Base-by-base conservation (phyloP, 768 basidiomycete species). In the Coprinellus aureogranulatus region DNA sequence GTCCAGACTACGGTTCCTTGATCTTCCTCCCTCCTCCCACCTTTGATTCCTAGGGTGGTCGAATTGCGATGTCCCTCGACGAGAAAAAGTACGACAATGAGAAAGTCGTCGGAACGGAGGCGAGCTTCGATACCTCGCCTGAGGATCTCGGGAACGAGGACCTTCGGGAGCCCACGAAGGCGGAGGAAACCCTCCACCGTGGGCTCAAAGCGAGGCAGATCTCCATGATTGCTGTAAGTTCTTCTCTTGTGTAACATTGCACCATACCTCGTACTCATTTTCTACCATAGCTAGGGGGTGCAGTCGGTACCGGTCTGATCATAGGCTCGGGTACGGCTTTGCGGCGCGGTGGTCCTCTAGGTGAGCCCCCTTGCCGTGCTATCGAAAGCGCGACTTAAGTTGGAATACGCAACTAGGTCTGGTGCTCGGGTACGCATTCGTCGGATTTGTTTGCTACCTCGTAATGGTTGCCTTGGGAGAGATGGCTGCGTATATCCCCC, bases 251-350 rank as follows among this genome's bases (percentile, higher is more conserved):
- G 2, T 44, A 14, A 0, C 20, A 4, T 3, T 6, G 18, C 53
- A 54, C 45, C 16, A 12, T 42, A 54, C 22, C 28, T 46, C 28
- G 8, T 14, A 14, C 44, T n/a, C 28, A 30, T 25, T 18, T 53
- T 31, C 41, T n/a, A n/a, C n/a, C 30, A 12, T 61, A 77, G 77
- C 71, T 81, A 18, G 80, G 79, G 8, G 77, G 77, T 42, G 79
- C 81, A n/a, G 72, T 81, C 4, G 81, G 82, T 14, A 83, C 82
- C 23, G 81, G 82, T 50, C 70, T 84, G 18, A 80, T 83, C 61
- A 84, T 85, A 47, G 78, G 78, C 22, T 85, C 83, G 27, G 84
- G 83, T 1, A 84, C 84, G 22, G 85, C 83, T 8, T 71, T 87
- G 16, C 70, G 75, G 41, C 72, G 80, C 54, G 82, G 84, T 48